Base-by-base conservation (phyloP, 345 rosid species). In the Arabis hirsuta region DNA sequence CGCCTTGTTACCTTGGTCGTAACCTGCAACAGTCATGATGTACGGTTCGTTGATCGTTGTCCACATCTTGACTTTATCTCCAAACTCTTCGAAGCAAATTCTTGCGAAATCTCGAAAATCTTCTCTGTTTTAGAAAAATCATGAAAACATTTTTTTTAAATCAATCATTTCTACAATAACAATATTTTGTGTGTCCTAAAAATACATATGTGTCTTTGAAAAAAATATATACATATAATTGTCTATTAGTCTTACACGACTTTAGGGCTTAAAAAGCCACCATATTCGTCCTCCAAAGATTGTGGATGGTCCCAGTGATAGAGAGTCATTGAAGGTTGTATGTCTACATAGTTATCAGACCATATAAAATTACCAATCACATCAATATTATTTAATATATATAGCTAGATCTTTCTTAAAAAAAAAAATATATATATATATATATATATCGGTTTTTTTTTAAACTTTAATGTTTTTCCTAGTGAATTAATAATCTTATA, bases 291-390 rank as follows among this genome's bases (percentile, higher is more conserved):
- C 64, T 82, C 84, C 62, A 86, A 39, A 50, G 81, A 48, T 52
- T 75, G 86, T 55, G 86, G 90, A 32, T 79, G 82, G 53, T 86
- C 87, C 86, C 84, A 84, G 2, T 86, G 90, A 38, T 80, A 86
- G 12, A 84, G 71, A 1, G 89, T 83, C 52, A 80, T 67, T 14
- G 83, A 80, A 52, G 85, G 86, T 43, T 84, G 75, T 34, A 84
- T 75, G 24, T 59, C 86, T 84, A 74, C 52, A 71, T 39, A 19
- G 12, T 42, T 8, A 27, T 48, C 3, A 24, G 5, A 24, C 46
- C 4, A 60, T 52, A 31, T 31, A 63, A 27, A n/a, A 64, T 48
- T 31, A 34, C 29, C 22, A 50, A 36, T 10, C 19, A 10, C 24
- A 42, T 43, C 2, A 26, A n/a, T 62, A n/a, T 6, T 62, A 61